Evolutionary conservation across 2,329 filamentous ascomycete genomes (phyloP), one percentile per base, ranked within the genome.

Genomic region (Thermothelomyces thermophilus): DNA sequence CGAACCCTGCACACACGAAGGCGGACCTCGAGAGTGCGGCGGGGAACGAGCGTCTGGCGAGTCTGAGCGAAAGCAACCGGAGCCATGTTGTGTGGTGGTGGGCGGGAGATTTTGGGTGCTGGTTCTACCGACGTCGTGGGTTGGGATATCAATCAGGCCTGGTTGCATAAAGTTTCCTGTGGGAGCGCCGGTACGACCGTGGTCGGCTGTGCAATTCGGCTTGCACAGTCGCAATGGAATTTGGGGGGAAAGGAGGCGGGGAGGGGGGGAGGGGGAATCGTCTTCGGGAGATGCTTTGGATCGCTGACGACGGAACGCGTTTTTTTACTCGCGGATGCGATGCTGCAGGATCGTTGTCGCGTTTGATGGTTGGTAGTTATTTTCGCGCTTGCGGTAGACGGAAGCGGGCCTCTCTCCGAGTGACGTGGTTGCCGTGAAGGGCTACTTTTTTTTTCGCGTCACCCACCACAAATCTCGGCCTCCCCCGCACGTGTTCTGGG

Each of bases 81-180:
- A 68, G 77, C 80, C 80, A 84, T 83, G 66, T 74, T 83, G 77
- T 67, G 68, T 65, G 58, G 67, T 52, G 58, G 57, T 48, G 42
- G 65, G 54, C 34, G 66, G 51, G 51, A 62, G 37, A 48, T 19
- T 59, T 50, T 63, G 58, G 54, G 68, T 56, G 59, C 61, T 63
- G 66, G 59, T 67, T 58, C 66, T 61, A 55, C 68, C 68, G 58
- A 62, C 65, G 62, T 62, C 63, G 58, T 63, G 63, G 68, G 70
- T 64, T 67, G 70, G 68, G 73, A 63, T 69, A 65, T 73, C 70
- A 61, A 63, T 62, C 57, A 70, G 71, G 73, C 75, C 76, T 76
- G 70, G 73, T 73, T 82, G 80, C 80, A 84, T 84, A 80, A 76
- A 83, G 79, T 68, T 73, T 66, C 65, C 66, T 66, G 63, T 58